Base-by-base conservation (phyloP, 192 early-diverging fungal species). In the Coemansia sp. region DNA sequence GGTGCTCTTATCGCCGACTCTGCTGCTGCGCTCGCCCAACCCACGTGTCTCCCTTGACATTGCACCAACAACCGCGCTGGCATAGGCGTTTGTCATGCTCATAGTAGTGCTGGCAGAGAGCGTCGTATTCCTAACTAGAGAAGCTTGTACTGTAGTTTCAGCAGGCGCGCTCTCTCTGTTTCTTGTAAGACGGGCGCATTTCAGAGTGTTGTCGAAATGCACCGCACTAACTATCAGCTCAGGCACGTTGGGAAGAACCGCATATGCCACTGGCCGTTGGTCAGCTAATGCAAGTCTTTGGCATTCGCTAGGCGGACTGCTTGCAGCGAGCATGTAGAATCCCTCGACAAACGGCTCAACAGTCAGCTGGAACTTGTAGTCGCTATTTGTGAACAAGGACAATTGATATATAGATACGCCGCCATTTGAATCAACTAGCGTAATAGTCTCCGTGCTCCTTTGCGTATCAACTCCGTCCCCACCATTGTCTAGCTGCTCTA, bases 21-120 rank as follows among this genome's bases (percentile, higher is more conserved):
- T 7, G 5, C n/a, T n/a, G 17, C 13, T 20, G 12, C 5, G 4
- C 7, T 19, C 32, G 48, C 46, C 5, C 5, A 32, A 9, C 6
- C 37, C 22, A 38, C 19, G 10, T 19, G 16, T 38, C 38, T 19
- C 38, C 12, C 61, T 58, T 16, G 72, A 55, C 77, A 79, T 79
- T 41, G 72, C 72, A 20, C 77, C 58, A 14, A 79, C 77, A 22
- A 71, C 77, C 1, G 77, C 71, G 40, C 72, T 59, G 8, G 77
- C 77, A 32, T 74, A 74, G 51, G 77, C 77, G 32, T 79, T 79
- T 14, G 77, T 71, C 77, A 79, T 79, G 57, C 66, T 53, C 44
- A 61, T 51, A 19, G 59, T 55, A 13, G 58, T 63, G 62, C 67
- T 64, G 25, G 68, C 11, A 20, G 61, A 17, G 10, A 53, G 16